Conservation (phyloP, 768 basidiomycete species). For the Leccinum longicurvipes region DNA sequence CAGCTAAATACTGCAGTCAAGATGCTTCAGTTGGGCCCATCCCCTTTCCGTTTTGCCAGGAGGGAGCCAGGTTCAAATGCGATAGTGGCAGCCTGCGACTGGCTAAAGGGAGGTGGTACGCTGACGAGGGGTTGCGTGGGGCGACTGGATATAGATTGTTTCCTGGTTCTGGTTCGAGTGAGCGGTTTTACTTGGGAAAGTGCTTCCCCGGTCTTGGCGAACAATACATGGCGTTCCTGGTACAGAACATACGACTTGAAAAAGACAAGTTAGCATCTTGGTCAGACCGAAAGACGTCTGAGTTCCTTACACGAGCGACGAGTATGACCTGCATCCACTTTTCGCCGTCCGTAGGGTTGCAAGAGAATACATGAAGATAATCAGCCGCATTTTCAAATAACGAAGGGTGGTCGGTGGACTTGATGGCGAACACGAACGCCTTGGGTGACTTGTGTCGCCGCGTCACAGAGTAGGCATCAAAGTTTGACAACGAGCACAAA, state of each 20-base stretch:
- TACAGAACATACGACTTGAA: constrained; percentile 76
- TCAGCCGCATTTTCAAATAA: constrained; percentile 87
- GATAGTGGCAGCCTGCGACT: constrained; percentile 33
- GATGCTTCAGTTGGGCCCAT: constrained; percentile 4
- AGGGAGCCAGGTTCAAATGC: constrained; percentile 78
- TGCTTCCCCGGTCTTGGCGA: constrained; percentile 33
- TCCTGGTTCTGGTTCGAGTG: constrained; percentile 36
- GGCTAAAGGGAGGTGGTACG: constrained; percentile 41
- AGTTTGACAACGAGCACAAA: constrained; percentile 83
- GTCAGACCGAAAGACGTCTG: background rate
- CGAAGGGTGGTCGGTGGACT: constrained; percentile 82
- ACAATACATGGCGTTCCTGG: constrained; percentile 66
- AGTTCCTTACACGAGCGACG: constrained; percentile 66
- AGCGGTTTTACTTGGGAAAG: constrained; percentile 32
- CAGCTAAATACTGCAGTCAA: constrained; percentile 1
- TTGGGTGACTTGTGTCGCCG: constrained; percentile 80
- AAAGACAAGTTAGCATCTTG: constrained; percentile 5
- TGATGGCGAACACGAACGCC: constrained; percentile 79
- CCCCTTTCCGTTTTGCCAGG: constrained; percentile 51
- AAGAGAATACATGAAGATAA: constrained; percentile 84
- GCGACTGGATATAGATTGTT: constrained; percentile 33
- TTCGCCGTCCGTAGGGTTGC: constrained; percentile 67
- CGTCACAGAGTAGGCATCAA: constrained; percentile 82
- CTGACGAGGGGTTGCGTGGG: constrained; percentile 47
- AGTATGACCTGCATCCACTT: constrained; percentile 79